Percentiles rank a stretch among this genome's conserved stretches.
phyloP scores from a whole-genome alignment of 2,329 filamentous ascomycete genomes.

The Phyllosticta citribraziliensis region DNA sequence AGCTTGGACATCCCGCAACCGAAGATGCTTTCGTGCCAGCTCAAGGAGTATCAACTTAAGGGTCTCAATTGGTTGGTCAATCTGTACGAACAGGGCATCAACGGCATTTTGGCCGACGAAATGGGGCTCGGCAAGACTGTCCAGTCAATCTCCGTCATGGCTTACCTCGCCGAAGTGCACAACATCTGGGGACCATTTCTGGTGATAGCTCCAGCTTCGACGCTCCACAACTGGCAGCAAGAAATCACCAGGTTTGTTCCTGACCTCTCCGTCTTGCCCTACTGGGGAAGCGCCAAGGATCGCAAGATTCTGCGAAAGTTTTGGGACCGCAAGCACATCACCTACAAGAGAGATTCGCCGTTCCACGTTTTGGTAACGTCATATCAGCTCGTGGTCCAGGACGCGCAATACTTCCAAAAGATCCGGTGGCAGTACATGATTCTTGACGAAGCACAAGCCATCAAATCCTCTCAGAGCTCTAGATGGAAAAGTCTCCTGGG shows the following conservation, averaged over 20 bases:
- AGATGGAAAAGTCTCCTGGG: slow-evolving; percentile 92
- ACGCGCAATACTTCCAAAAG: slow-evolving; percentile 97
- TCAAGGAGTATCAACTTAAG: slow-evolving; percentile 98
- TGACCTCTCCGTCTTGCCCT: slow-evolving; percentile 86
- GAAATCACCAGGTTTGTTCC: slow-evolving; percentile 95
- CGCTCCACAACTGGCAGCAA: slow-evolving; percentile 98
- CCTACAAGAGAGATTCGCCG: slow-evolving; percentile 82
- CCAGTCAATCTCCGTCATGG: slow-evolving; percentile 98
- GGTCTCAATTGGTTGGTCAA: slow-evolving; percentile 99
- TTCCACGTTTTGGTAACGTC: slow-evolving; percentile 97
- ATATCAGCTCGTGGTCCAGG: slow-evolving; percentile 92
- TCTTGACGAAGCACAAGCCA: slow-evolving; percentile 93
- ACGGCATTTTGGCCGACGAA: slow-evolving; percentile 95
- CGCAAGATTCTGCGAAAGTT: slow-evolving; percentile 96
- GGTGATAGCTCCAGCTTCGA: slow-evolving; percentile 91
- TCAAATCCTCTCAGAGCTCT: slow-evolving; percentile 94
- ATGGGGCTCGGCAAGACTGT: slow-evolving; percentile 99
- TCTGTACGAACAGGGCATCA: slow-evolving; percentile 98
- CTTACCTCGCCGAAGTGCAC: slow-evolving; percentile 92
- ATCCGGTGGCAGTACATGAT: slow-evolving; percentile 99
- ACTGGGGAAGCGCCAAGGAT: slow-evolving; percentile 92
- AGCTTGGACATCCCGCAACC: slow-evolving; percentile 92
- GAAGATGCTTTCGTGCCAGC: slow-evolving; percentile 81
- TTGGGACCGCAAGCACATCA: slow-evolving; percentile 96
- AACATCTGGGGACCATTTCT: slow-evolving; percentile 98